Evolutionary conservation across 768 basidiomycete species (phyloP).

Genomic region (Tubosaeta sp.): DNA sequence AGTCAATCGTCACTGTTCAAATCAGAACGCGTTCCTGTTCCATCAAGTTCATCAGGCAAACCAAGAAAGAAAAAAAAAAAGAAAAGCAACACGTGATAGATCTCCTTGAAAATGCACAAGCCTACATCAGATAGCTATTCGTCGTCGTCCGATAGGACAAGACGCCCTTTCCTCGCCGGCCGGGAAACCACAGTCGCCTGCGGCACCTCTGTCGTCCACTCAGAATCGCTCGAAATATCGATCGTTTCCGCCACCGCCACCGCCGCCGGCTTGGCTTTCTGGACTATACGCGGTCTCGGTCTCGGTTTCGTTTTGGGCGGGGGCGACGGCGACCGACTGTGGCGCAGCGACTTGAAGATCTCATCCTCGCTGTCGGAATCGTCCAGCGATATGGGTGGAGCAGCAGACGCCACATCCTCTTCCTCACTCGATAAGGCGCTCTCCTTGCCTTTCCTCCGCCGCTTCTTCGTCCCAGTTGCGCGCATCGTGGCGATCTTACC

Average conservation of each 20-base stretch:
- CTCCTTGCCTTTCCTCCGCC: slow-evolving; percentile 44
- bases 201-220: slow-evolving; percentile 1
- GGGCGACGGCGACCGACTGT: slow-evolving; percentile 24
- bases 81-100: not conserved
- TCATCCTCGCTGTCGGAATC: slow-evolving; percentile 26
- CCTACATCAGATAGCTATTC: slow-evolving; percentile 13
- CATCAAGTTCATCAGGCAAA: slow-evolving; percentile 7
- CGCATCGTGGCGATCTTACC: slow-evolving; percentile 42
- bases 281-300: slow-evolving; percentile 40
- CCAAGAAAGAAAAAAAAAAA: not conserved
- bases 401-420: slow-evolving; percentile 20
- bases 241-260: slow-evolving; percentile 10
- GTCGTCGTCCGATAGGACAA: slow-evolving; percentile 40
- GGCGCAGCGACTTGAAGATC: slow-evolving; percentile 16
- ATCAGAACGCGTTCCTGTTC: not conserved
- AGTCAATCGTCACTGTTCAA: not conserved
- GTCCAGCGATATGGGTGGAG: slow-evolving; percentile 12
- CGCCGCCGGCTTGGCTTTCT: slow-evolving; percentile 23
- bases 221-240: slow-evolving; percentile 22
- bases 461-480: slow-evolving; percentile 53
- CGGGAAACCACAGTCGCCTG: slow-evolving; percentile 6
- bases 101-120: slow-evolving; percentile 6
- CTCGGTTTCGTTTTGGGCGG: slow-evolving; percentile 18
- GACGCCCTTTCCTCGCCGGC: slow-evolving; percentile 23
- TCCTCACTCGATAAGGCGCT: slow-evolving; percentile 41